These are phyloP conservation scores for Sugiyamaella chiloensis DNA, from an alignment of 805 yeast genomes.

Conservation along the genomic window DNA sequence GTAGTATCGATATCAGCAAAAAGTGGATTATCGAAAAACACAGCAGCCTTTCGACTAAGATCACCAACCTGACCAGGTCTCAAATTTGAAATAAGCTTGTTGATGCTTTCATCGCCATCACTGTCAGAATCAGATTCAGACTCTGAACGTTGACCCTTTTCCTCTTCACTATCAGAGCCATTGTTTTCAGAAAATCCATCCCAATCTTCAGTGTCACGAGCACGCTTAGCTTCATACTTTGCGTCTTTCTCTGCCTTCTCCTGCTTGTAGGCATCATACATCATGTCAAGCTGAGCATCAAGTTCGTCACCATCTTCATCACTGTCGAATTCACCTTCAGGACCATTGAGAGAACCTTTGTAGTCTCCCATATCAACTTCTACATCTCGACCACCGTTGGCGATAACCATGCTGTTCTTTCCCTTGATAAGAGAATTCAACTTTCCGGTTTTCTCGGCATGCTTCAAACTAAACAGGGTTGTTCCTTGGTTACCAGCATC, in stretches of 20 bases:
- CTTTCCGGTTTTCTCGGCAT: conserved; percentile 87
- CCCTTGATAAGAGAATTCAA: conserved; percentile 72
- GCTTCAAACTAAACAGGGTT: conserved; percentile 72
- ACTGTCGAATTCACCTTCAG: conserved; percentile 34
- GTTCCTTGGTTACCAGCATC: conserved; percentile 84
- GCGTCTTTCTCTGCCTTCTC: conserved; percentile 42
- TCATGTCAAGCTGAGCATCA: conserved; percentile 76
- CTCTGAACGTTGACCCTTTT: conserved; percentile 21
- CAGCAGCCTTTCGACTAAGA: conserved; percentile 35
- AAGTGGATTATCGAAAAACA: conserved; percentile 38
- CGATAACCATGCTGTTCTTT: conserved; percentile 47
- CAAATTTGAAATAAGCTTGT: conserved; percentile 22
- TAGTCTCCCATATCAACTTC: conserved; percentile 25
- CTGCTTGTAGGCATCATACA: conserved; percentile 69
- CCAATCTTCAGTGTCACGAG: conserved; percentile 36
- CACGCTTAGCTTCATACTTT: conserved; percentile 49
- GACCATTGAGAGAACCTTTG: conserved; percentile 25
- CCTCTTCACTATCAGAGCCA: conserved; percentile 25
- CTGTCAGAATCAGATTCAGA: conserved; percentile 23
- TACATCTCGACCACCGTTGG: conserved; percentile 32
- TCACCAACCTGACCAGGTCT: conserved; percentile 20
- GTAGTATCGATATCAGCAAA: conserved; percentile 31
- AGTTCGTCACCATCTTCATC: conserved; percentile 43
- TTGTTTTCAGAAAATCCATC: conserved; percentile 34
- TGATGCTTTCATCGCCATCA: conserved; percentile 22